phyloP scores from a whole-genome alignment of 2,329 filamentous ascomycete genomes.

The Dendrostoma leiphaemia region DNA sequence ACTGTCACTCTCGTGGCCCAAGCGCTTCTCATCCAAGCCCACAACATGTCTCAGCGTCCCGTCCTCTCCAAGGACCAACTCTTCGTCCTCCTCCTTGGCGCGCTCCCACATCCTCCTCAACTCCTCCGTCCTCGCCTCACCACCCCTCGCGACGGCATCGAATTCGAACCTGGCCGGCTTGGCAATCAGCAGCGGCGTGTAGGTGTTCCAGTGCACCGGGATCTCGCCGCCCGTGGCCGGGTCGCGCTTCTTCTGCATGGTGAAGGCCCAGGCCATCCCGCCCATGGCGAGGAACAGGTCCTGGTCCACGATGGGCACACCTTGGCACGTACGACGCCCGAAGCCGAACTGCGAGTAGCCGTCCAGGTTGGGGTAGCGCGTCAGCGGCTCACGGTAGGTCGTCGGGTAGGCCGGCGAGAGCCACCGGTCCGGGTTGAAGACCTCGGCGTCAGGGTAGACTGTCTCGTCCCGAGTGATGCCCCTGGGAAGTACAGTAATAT shows the following conservation, averaged over 20 bases:
- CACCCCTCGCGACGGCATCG: conserved; percentile 30
- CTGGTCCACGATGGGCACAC: conserved; percentile 39
- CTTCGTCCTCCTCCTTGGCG: conserved; percentile 32
- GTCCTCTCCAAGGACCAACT: conserved; percentile 21
- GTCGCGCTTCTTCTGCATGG: conserved; percentile 30
- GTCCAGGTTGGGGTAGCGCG: conserved; percentile 34
- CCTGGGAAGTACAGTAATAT: no score
- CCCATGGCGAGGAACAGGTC: conserved; percentile 39
- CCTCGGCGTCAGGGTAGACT: conserved; percentile 35
- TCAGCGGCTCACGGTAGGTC: conserved; percentile 39
- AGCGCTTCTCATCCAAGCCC: no score
- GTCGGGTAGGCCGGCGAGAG: conserved; percentile 32
- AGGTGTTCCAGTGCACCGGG: conserved; percentile 43
- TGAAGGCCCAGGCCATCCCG: conserved; percentile 35
- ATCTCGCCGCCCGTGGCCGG: conserved; percentile 23
- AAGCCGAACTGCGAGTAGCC: conserved; percentile 51
- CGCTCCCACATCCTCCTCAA: conserved; percentile 35
- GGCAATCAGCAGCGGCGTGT: conserved; percentile 42
- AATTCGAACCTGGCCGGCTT: conserved; percentile 40
- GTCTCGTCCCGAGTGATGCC: conserved; percentile 43
- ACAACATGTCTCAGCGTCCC: conserved; percentile 13
- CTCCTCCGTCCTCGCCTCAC: conserved; percentile 19
- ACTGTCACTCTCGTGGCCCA: conserved; percentile 17
- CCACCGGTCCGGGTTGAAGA: conserved; percentile 40
- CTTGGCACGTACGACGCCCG: conserved; percentile 48